Evolutionary conservation across 202 grass and related monocot species (phyloP).

Genomic region (Elaeis oleifera): DNA sequence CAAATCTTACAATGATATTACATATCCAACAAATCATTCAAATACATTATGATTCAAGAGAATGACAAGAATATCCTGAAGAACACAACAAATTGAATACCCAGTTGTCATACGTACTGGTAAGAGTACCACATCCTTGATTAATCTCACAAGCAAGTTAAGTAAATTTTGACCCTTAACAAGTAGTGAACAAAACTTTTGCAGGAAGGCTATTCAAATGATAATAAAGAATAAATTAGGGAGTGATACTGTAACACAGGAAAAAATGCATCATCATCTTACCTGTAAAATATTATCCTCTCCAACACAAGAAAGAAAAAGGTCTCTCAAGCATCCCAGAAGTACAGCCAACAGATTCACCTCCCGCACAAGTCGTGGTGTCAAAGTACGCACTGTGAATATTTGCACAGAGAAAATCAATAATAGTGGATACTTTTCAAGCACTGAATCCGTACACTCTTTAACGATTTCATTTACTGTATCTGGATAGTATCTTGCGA

Average conservation of each 20-base stretch:
- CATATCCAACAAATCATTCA: too few species aligned
- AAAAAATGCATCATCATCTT: conserved; percentile 13
- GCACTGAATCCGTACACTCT: conserved; percentile 30
- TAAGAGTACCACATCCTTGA: too few species aligned
- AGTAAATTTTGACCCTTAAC: too few species aligned
- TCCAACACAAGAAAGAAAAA: conserved; percentile 65
- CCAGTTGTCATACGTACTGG: too few species aligned
- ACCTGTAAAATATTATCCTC: conserved; percentile 80
- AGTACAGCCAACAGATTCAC: conserved; percentile 69
- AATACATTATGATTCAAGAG: too few species aligned
- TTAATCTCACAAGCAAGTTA: too few species aligned
- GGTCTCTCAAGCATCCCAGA: conserved; percentile 61
- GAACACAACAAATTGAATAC: too few species aligned
- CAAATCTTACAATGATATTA: too few species aligned
- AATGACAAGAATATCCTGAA: too few species aligned
- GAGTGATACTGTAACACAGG: not conserved
- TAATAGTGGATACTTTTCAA: conserved; percentile 59
- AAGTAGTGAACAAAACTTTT: not conserved
- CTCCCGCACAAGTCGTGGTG: conserved; percentile 67
- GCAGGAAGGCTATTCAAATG: not conserved
- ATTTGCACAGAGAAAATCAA: conserved; percentile 84
- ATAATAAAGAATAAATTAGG: not conserved
- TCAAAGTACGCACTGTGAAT: conserved; percentile 81
- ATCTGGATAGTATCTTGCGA: conserved; percentile 62
- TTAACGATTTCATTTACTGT: conserved; percentile 55